Evolutionary conservation across 257 asterid genomes (phyloP).

Genomic region (Misopates orontium): DNA sequence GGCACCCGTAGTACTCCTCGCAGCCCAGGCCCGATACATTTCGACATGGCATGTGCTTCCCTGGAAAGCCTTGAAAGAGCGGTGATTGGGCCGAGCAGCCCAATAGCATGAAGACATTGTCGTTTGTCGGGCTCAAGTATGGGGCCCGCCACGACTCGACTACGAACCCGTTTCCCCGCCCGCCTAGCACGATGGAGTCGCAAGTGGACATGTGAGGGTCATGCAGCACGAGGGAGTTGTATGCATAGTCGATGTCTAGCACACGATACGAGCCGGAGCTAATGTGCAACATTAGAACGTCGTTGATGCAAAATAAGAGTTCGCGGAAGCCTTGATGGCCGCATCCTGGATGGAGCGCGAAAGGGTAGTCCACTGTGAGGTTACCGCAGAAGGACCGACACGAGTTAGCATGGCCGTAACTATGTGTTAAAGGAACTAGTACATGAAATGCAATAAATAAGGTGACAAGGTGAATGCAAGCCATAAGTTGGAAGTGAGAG

Average conservation of each 20-base stretch:
- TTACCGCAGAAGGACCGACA: slow-evolving; percentile 90
- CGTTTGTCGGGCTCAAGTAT: slow-evolving; percentile 60
- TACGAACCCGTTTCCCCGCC: slow-evolving; percentile 85
- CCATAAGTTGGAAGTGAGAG: slow-evolving; percentile 42
- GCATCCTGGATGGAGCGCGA: slow-evolving; percentile 71
- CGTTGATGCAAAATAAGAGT: slow-evolving; percentile 82
- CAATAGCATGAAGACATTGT: slow-evolving; percentile 80
- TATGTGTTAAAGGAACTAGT: slow-evolving; percentile 25
- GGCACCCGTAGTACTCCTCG: slow-evolving; percentile 78
- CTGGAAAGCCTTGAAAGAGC: slow-evolving; percentile 68
- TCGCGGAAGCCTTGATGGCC: slow-evolving; percentile 86
- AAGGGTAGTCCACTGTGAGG: slow-evolving; percentile 78
- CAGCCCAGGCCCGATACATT: slow-evolving; percentile 92
- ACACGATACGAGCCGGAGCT: slow-evolving; percentile 90
- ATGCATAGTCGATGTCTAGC: slow-evolving; percentile 78
- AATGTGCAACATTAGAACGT: slow-evolving; percentile 82
- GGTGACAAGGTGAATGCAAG: slow-evolving; percentile 27
- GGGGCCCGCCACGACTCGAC: slow-evolving; percentile 77
- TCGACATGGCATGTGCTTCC: slow-evolving; percentile 66
- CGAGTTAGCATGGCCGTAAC: slow-evolving; percentile 43
- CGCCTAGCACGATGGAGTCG: slow-evolving; percentile 61
- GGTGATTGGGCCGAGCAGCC: slow-evolving; percentile 74
- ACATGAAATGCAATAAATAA: slow-evolving; percentile 27
- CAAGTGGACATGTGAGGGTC: slow-evolving; percentile 97
- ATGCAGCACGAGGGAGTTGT: slow-evolving; percentile 64